A percentile compares a stretch with the other conserved stretches of the same genome.
phyloP scores from a whole-genome alignment of 495 filamentous ascomycete genomes.

The Penicillium paradoxum region DNA sequence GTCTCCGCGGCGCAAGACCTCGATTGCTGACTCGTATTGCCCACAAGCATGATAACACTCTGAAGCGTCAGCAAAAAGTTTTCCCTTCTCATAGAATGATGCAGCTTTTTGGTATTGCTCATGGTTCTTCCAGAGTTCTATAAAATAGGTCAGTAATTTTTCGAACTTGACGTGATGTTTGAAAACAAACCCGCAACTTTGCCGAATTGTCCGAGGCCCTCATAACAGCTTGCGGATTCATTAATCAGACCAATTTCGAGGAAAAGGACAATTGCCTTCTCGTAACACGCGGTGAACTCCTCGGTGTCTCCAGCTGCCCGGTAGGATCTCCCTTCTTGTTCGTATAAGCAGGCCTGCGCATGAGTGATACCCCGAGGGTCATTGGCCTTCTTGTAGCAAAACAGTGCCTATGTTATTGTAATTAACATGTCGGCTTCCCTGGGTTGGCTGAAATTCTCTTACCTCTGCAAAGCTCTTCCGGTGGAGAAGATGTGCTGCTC shows the following conservation, averaged over 20 bases:
- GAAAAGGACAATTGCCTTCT: conserved; percentile 15
- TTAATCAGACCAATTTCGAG: conserved; percentile 1
- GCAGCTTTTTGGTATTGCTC: conserved; percentile 16
- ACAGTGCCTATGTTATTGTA: conserved; percentile 1
- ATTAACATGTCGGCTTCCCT: neutral
- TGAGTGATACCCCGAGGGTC: conserved; percentile 8
- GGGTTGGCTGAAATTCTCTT: neutral
- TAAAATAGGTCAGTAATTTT: neutral
- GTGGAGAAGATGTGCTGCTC: conserved; percentile 11
- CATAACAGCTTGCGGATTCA: conserved; percentile 8
- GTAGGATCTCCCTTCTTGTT: conserved; percentile 14
- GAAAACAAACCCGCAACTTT: conserved; percentile 12
- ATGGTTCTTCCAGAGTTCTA: conserved; percentile 12
- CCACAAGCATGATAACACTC: conserved; percentile 9
- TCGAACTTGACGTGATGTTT: neutral
- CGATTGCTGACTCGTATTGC: conserved; percentile 24
- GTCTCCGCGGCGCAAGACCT: conserved; percentile 29
- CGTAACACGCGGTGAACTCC: neutral
- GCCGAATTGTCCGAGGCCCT: conserved; percentile 9
- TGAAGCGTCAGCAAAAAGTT: conserved; percentile 10
- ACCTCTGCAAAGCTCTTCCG: conserved; percentile 16
- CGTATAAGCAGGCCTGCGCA: conserved; percentile 12
- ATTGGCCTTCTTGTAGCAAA: conserved; percentile 15
- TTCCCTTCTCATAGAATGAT: conserved; percentile 8
- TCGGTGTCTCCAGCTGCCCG: conserved; percentile 5